Evolutionary conservation across 108 stramenopile genomes (phyloP), one percentile per base, ranked within the genome.

Genomic region (Asterionellopsis glacialis): DNA sequence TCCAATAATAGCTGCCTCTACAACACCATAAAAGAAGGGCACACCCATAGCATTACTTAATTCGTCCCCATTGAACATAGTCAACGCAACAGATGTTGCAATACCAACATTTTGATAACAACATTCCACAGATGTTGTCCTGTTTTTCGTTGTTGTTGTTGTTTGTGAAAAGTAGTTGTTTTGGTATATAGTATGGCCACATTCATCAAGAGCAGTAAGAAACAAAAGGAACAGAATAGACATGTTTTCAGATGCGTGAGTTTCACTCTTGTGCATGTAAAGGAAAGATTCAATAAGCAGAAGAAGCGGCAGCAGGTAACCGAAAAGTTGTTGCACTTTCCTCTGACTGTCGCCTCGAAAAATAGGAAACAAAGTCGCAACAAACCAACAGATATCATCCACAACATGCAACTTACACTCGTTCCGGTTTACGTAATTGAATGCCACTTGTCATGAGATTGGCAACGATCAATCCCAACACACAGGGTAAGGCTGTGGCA

Each of bases 41-140:
- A 93, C 84, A 23, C 86, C 82, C 65, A 91, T 79, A 6, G 91
- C 91, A 40, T 80, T 65, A 6, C 60, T 77, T 51, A 77, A 56
- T 18, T 84, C 75, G 9, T 74, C 61, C n/a, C 80, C 82, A 22
- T 75, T 44, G 65, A 89, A 89, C 88, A 93, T 88, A 59, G 88
- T 63, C 23, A 89, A 59, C 0, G 82, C 87, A 48, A 83, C 64
- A 3, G 83, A 81, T 2, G 85, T 89, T 0, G 82, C 88, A 63
- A 95, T 90, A 10, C 94, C 94, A 1, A 87, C 74, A 70, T 95
- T 95, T 79, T 95, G 94, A 56, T 95, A 95, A 51, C 75, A 77
- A 50, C 88, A 85, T 56, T 95, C 94, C 13, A 95, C 69, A 0
- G 87, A 75, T 15, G 89, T 81, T 18, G 94, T 74, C 49, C 73